Evolutionary conservation across 176 grass and related monocot species (phyloP).

Genomic region (Carex myosuroides): DNA sequence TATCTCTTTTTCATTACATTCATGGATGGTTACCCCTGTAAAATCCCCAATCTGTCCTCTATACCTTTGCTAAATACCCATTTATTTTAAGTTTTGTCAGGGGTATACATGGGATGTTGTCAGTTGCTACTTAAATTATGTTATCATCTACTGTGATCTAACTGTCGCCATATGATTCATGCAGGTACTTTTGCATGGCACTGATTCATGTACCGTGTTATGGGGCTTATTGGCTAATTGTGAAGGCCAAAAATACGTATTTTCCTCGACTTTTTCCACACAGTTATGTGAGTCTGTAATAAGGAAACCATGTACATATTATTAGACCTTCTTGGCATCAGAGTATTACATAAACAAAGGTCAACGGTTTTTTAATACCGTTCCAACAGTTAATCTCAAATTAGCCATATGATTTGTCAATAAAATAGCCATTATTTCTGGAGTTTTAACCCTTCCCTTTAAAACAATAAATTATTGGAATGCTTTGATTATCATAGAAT

Average conservation of each 20-base stretch:
- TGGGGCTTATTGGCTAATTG: constrained; percentile 29
- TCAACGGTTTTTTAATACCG: too few species aligned
- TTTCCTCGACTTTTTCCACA: constrained; percentile 16
- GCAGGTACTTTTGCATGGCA: constrained; percentile 36
- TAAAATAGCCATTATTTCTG: too few species aligned
- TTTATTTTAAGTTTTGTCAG: not conserved
- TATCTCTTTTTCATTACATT: not conserved
- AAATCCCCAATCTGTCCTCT: not conserved
- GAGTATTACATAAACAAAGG: not conserved
- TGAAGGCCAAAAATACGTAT: constrained; percentile 25
- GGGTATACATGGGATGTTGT: not conserved
- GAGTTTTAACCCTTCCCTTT: too few species aligned
- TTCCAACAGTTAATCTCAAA: too few species aligned
- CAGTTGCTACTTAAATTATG: not conserved
- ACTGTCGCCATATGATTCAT: not conserved
- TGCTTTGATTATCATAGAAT: too few species aligned
- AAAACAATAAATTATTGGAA: too few species aligned
- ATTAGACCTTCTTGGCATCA: not conserved
- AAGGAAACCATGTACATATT: not conserved
- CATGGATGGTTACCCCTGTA: not conserved
- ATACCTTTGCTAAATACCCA: not conserved
- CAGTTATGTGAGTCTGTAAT: constrained; percentile 9
- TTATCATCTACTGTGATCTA: not conserved
- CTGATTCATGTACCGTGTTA: constrained; percentile 39
- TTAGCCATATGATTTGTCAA: too few species aligned